Base-by-base conservation (phyloP, 2,329 filamentous ascomycete genomes). In the Nigrograna mackinnonii region DNA sequence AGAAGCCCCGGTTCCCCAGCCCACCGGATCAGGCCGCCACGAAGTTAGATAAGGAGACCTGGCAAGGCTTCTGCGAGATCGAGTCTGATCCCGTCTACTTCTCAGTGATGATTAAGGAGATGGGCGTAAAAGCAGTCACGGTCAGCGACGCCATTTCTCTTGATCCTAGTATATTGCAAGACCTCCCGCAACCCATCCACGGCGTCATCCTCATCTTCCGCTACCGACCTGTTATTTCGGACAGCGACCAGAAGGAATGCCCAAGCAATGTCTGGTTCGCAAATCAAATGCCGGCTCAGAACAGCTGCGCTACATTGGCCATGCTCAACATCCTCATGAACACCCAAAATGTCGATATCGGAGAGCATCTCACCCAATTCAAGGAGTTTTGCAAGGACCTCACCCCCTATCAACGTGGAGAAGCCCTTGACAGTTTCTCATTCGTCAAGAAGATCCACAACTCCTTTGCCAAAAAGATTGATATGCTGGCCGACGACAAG, bases 311-410 rank as follows among this genome's bases (percentile, higher is more conserved):
- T 16, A 94, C 89, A n/a, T 83, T 96, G 34, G 91, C 94, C 3
- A 76, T 97, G 52, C 79, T 96, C 55, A 97, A 97, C 58, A 95
- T 96, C 46, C 74, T 96, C 60, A 95, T 96, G 81, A 97, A 97
- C 62, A 78, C 84, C 18, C 73, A 81, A 0, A 75, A 74, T 0
- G 68, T 90, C 3, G 71, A 83, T 9, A 77, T 96, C 5, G 90
- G 91, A 4, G 70, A 81, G n/a, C 76, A 85, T 45, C 77, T 97
- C 1, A 68, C 75, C 20, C 70, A 76, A 12, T 95, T 97, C 72
- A 92, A 89, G 57, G 72, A 83, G 0, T 82, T 83, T 26, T 95
- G 91, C 0, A 74, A 73, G 50, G 61, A 76, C 12, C 79, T 96
- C 48, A 79, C 80, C 13, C 86, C 91, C 2, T 79, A 86, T 5